Percentiles rank a stretch among this genome's conserved stretches.
Conservation (phyloP, 495 filamentous ascomycete genomes). For the Aspergillus mulundensis region DNA sequence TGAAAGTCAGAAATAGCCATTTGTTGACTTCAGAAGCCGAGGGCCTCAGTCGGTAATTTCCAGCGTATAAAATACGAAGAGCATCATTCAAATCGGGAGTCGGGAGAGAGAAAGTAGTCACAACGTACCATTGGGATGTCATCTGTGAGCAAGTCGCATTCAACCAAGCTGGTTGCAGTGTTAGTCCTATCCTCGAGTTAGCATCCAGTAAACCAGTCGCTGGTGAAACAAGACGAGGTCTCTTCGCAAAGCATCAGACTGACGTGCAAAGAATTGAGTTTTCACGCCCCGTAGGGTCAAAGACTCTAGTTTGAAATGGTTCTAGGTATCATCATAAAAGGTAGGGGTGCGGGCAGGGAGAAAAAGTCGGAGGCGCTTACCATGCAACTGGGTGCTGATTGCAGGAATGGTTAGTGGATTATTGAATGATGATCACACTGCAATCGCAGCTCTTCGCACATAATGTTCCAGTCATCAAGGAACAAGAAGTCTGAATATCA, state of each 20-base stretch:
- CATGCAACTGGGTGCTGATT: conserved; percentile 5
- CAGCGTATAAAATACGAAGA: conserved; percentile 81
- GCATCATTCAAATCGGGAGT: conserved; percentile 61
- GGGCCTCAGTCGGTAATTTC: conserved; percentile 99
- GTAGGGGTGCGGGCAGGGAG: conserved; percentile 1
- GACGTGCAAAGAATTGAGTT: conserved; percentile 95
- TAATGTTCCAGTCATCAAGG: conserved; percentile 3
- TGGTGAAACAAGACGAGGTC: neutral
- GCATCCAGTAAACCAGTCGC: conserved; percentile 19
- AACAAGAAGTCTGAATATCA: neutral
- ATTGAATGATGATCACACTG: neutral
- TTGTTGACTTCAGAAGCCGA: conserved; percentile 74
- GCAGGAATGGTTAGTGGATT: conserved; percentile 1
- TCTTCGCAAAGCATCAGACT: conserved; percentile 70
- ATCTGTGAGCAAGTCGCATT: neutral
- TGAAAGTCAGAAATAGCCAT: conserved; percentile 81
- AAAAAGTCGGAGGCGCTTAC: conserved; percentile 12
- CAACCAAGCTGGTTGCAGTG: neutral
- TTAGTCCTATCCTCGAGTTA: conserved; percentile 29
- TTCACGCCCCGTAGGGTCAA: conserved; percentile 91
- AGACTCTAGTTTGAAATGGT: conserved; percentile 99
- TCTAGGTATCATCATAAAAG: conserved; percentile 67
- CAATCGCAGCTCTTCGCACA: neutral
- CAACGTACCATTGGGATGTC: conserved; percentile 24
- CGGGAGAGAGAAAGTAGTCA: conserved; percentile 1